Percentiles rank a stretch among this genome's conserved stretches.
Conservation (phyloP, 805 yeast species). For the Suhomyces xylopsoci region DNA sequence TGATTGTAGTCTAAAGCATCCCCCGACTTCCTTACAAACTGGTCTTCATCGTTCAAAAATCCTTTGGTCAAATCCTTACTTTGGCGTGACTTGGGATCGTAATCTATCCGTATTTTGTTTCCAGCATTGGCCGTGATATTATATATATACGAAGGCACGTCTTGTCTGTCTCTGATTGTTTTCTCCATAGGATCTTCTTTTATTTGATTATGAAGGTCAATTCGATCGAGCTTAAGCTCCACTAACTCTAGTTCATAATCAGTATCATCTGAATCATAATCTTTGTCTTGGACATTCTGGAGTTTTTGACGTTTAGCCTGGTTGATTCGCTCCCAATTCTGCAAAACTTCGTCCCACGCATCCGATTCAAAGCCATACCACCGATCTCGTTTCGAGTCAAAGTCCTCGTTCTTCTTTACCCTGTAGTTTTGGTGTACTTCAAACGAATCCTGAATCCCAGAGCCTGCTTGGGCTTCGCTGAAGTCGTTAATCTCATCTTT, state of each 20-base stretch:
- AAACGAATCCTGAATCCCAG: slow-evolving; percentile 53
- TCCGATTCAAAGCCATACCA: slow-evolving; percentile 76
- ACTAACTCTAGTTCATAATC: slow-evolving; percentile 40
- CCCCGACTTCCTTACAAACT: slow-evolving; percentile 56
- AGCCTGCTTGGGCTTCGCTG: slow-evolving; percentile 52
- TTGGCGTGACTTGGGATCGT: slow-evolving; percentile 54
- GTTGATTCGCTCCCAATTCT: slow-evolving; percentile 44
- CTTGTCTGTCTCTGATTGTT: slow-evolving; percentile 65
- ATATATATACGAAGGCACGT: slow-evolving; percentile 64
- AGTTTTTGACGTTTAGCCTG: slow-evolving; percentile 6
- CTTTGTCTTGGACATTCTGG: slow-evolving; percentile 6
- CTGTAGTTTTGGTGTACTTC: slow-evolving; percentile 8
- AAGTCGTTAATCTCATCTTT: slow-evolving; percentile 41
- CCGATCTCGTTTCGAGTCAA: slow-evolving; percentile 72
- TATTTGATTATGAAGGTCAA: slow-evolving; percentile 21
- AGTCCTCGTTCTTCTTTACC: slow-evolving; percentile 38
- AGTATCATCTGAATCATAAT: slow-evolving; percentile 33
- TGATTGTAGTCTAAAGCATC: slow-evolving; percentile 21
- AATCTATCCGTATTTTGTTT: slow-evolving; percentile 32
- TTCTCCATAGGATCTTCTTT: slow-evolving; percentile 37
- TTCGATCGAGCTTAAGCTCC: slow-evolving; percentile 30
- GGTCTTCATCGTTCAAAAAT: slow-evolving; percentile 36
- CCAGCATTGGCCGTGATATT: slow-evolving; percentile 33
- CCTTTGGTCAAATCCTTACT: slow-evolving; percentile 26
- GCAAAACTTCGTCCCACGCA: slow-evolving; percentile 55